Evolutionary conservation across 75 land plant species (phyloP).

Genomic region (Adiantum capillusveneris): DNA sequence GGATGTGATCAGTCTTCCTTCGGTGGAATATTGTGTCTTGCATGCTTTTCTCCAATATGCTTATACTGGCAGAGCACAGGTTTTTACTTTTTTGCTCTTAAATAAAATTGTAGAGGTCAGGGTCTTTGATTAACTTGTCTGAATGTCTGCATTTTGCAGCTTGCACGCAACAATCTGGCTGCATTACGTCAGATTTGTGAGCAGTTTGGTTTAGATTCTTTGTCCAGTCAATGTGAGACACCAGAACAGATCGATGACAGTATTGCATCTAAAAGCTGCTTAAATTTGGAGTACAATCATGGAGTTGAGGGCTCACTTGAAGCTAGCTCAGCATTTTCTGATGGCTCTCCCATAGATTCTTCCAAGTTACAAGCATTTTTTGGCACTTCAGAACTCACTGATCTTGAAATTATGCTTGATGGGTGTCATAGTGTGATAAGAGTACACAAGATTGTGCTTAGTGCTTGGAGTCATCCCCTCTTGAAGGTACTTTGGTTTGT

Average conservation of each 20-base stretch:
- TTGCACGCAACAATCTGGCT: conserved; percentile 44
- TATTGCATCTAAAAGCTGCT: not conserved
- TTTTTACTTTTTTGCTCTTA: too few species aligned
- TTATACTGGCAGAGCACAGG: conserved; percentile 72
- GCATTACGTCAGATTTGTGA: conserved; percentile 41
- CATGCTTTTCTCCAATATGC: conserved; percentile 70
- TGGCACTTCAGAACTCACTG: conserved; percentile 46
- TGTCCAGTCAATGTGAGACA: conserved; percentile 46
- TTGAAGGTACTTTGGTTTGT: conserved; percentile 56
- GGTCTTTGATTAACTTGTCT: too few species aligned
- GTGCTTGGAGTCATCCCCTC: conserved; percentile 85
- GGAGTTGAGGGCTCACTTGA: not conserved
- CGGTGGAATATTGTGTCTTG: conserved; percentile 43
- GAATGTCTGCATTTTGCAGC: too few species aligned
- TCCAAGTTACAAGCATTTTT: conserved; percentile 33
- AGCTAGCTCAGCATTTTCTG: conserved; percentile 14
- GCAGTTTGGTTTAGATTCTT: conserved; percentile 47
- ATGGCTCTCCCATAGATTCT: conserved; percentile 47
- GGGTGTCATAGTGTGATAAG: conserved; percentile 41
- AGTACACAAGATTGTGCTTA: conserved; percentile 63
- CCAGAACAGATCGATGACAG: conserved; percentile 25
- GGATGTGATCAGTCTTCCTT: conserved; percentile 36
- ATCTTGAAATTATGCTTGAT: conserved; percentile 56
- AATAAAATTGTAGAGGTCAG: too few species aligned
- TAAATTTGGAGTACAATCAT: not conserved